Percentiles rank a stretch among this genome's conserved stretches.
phyloP scores from a whole-genome alignment of 768 basidiomycete species.

The Boletus rufocinnamomeus region DNA sequence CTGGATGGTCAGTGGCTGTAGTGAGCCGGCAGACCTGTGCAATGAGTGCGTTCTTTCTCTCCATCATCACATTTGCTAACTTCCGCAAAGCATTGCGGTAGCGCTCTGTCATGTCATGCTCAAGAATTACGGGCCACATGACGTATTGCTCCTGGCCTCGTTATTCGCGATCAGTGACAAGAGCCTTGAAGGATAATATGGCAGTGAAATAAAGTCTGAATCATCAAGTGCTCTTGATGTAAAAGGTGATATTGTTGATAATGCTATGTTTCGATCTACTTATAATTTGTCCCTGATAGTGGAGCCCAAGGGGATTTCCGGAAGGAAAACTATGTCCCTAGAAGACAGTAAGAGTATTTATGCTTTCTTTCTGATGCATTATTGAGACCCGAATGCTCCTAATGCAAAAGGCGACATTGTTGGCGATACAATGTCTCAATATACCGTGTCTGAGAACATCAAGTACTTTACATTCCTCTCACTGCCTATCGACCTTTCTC shows the following conservation, averaged over 20 bases:
- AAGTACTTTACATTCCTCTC: background rate
- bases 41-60: conserved; percentile 10
- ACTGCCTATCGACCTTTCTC: background rate
- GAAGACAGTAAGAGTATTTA: background rate
- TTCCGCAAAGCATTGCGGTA: conserved; percentile 9
- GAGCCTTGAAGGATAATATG: conserved; percentile 1
- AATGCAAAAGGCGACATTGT: no score
- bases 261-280: background rate
- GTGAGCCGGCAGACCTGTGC: background rate
- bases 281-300: background rate
- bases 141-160: conserved; percentile 16
- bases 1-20: conserved; percentile 5
- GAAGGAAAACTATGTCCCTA: background rate
- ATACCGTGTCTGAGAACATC: background rate
- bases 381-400: background rate
- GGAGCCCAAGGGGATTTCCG: background rate
- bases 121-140: conserved; percentile 13
- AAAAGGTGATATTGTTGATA: background rate
- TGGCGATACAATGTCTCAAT: no score
- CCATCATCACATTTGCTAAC: background rate
- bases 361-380: background rate
- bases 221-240: background rate
- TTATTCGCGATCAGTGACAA: conserved; percentile 7
- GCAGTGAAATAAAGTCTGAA: background rate
- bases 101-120: conserved; percentile 15